phyloP scores from a whole-genome alignment of 202 grass and related monocot genomes.

The Carex arenaria region DNA sequence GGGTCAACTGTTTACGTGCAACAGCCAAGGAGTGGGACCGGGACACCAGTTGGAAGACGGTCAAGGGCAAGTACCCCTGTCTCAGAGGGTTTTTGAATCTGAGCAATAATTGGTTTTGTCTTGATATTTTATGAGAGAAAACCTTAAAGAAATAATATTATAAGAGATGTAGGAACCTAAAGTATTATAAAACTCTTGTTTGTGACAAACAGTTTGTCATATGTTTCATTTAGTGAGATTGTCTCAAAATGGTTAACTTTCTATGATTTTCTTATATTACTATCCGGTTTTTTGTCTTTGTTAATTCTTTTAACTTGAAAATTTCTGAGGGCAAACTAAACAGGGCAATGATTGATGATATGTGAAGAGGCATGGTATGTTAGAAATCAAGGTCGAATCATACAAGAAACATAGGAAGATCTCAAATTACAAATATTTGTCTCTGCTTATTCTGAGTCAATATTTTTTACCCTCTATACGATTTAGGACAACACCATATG shows the following conservation, averaged over 20 bases:
- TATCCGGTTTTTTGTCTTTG: neutral
- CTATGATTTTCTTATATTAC: neutral
- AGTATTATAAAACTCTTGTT: neutral
- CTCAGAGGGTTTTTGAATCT: neutral
- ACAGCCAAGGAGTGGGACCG: neutral
- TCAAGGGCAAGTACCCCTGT: neutral
- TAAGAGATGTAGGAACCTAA: neutral
- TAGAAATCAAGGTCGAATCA: neutral
- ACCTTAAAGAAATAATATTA: neutral
- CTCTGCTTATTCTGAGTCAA: neutral
- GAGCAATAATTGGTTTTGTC: conserved; percentile 1
- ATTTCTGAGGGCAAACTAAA: neutral
- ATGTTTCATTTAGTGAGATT: neutral
- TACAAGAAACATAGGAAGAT: neutral
- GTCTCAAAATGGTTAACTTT: neutral
- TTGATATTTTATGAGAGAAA: neutral
- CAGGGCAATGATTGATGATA: neutral
- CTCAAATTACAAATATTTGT: neutral
- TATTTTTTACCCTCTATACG: neutral
- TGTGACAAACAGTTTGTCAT: neutral
- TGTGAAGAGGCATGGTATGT: neutral
- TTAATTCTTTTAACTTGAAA: neutral
- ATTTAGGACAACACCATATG: neutral
- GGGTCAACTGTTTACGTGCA: neutral
- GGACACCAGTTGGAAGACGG: neutral